Conservation (phyloP, 306 rosid species). For the Sicyos baderoa region DNA sequence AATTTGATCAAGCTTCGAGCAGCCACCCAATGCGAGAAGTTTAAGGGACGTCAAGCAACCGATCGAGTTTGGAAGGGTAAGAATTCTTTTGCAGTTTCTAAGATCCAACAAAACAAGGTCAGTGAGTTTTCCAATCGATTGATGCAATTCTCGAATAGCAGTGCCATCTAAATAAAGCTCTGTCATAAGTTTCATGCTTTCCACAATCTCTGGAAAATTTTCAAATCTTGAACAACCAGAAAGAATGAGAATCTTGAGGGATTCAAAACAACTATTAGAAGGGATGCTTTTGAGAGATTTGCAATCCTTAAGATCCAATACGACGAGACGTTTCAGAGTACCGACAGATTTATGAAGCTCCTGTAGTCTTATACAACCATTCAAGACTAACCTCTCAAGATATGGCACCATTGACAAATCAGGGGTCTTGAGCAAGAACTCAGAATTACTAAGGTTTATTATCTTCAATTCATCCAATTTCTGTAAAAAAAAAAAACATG, state of each 20-base stretch:
- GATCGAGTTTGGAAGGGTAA: background rate
- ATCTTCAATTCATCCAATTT: background rate
- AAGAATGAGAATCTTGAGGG: conserved; percentile 7
- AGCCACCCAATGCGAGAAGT: conserved; percentile 14
- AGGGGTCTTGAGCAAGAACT: conserved; percentile 14
- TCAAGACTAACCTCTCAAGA: conserved; percentile 18
- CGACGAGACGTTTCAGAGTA: background rate
- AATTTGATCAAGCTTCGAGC: conserved; percentile 8
- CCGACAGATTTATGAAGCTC: conserved; percentile 14
- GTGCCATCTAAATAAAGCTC: conserved; percentile 15
- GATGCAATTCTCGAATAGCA: conserved; percentile 16
- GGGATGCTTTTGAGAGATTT: background rate
- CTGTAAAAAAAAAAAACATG: background rate
- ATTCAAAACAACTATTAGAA: background rate
- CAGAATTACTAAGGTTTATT: conserved; percentile 15
- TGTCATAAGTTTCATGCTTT: background rate
- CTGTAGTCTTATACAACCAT: conserved; percentile 13
- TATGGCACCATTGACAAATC: conserved; percentile 10
- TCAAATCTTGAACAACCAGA: conserved; percentile 18
- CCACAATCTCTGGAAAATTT: conserved; percentile 17
- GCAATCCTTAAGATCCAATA: conserved; percentile 12
- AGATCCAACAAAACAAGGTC: conserved; percentile 19
- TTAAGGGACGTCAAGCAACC: conserved; percentile 17
- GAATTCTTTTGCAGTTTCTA: conserved; percentile 16
- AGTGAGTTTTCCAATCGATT: conserved; percentile 16